A percentile compares a stretch with the other conserved stretches of the same genome.
phyloP scores from a whole-genome alignment of 257 asterid genomes.

The Phtheirospermum japonicum region DNA sequence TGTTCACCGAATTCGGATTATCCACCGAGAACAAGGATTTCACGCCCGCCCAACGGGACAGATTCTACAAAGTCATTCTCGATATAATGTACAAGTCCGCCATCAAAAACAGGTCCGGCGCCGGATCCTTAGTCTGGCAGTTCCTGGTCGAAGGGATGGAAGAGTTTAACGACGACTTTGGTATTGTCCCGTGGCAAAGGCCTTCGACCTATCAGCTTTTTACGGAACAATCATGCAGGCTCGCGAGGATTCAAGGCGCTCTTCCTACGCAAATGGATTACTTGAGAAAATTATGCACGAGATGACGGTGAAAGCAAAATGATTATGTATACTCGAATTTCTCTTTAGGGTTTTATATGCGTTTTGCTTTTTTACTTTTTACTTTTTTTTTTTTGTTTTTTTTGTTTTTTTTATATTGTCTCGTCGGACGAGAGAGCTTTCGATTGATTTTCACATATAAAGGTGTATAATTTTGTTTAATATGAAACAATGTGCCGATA shows the following conservation, averaged over 20 bases:
- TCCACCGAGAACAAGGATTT: conserved; percentile 72
- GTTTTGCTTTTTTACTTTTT: neutral
- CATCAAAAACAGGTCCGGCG: conserved; percentile 56
- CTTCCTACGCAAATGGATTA: conserved; percentile 64
- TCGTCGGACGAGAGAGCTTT: neutral
- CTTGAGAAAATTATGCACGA: conserved; percentile 62
- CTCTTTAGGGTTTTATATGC: neutral
- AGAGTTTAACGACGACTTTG: conserved; percentile 83
- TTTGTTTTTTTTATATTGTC: neutral
- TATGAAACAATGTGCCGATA: too few relatives aligned
- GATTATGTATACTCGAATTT: neutral
- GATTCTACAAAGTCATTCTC: conserved; percentile 62
- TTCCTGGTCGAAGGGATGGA: conserved; percentile 91
- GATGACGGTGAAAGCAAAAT: conserved; percentile 19
- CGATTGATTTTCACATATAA: neutral
- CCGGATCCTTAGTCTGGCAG: conserved; percentile 92
- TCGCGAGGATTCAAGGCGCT: conserved; percentile 83
- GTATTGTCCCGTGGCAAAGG: conserved; percentile 83
- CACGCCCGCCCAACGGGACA: conserved; percentile 61
- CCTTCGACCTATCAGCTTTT: conserved; percentile 60
- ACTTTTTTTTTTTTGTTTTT: neutral
- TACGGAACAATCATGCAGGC: conserved; percentile 76
- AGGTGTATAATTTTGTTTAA: conserved; percentile 33
- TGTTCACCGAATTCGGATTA: conserved; percentile 90
- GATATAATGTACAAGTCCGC: conserved; percentile 79